Percentiles rank a stretch among this genome's conserved stretches.
Conservation (phyloP, 345 rosid species). For the Durio zibethinus region DNA sequence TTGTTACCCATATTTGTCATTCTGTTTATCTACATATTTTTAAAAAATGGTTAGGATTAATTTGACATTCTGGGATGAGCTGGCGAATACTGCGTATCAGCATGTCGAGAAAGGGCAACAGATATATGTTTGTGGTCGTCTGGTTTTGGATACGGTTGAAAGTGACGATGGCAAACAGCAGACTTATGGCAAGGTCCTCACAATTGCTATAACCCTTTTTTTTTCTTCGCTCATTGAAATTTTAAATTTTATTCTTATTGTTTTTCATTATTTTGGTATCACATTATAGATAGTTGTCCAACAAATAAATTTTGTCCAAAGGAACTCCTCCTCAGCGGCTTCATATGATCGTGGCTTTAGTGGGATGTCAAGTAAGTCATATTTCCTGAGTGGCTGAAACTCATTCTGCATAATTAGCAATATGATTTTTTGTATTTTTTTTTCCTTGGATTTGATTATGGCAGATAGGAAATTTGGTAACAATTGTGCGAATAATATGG, state of each 20-base stretch:
- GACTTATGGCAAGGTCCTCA: constrained; percentile 54
- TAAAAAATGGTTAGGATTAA: constrained; percentile 53
- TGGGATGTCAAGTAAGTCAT: constrained; percentile 32
- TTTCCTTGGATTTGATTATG: neutral
- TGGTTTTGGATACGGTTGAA: constrained; percentile 49
- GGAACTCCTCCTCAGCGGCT: constrained; percentile 25
- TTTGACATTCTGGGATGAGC: constrained; percentile 66
- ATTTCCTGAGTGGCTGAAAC: neutral
- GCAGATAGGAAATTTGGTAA: constrained; percentile 36
- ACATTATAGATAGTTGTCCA: constrained; percentile 54
- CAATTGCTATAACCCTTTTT: neutral
- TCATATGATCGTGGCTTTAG: constrained; percentile 27
- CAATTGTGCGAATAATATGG: constrained; percentile 25
- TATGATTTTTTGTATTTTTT: neutral
- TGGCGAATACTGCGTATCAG: constrained; percentile 49
- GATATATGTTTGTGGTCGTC: constrained; percentile 57
- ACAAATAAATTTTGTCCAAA: constrained; percentile 53
- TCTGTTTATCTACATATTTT: neutral
- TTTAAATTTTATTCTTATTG: neutral
- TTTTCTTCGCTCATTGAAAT: neutral
- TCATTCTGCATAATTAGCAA: neutral
- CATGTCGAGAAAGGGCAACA: constrained; percentile 61
- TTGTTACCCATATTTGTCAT: constrained; percentile 4
- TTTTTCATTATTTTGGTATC: constrained; percentile 3
- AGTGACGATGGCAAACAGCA: constrained; percentile 50